Base-by-base conservation (phyloP, 1,139 yeast genomes). In the Debaryomyces subglobosus region DNA sequence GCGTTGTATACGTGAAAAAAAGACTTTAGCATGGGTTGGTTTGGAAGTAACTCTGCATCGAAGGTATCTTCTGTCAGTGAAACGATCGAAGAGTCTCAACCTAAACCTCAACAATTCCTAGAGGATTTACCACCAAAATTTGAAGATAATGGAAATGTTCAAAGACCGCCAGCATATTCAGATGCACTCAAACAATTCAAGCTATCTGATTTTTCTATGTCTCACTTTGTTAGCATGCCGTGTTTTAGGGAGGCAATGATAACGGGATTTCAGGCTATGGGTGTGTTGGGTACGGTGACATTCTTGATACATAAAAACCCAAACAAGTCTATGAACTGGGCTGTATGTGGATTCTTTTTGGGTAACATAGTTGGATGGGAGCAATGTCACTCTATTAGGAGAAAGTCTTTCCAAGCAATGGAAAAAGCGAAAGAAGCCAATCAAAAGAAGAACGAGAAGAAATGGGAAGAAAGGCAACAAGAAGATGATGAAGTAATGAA, bases 331-430 rank as follows among this genome's bases (percentile, higher is more conserved):
- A 71, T 83, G 29, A 89, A 91, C 64, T 92, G 97, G 97, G 85
- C 86, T 5, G 77, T 89, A 45, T 88, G 89, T 40, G 96, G 96
- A 3, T 82, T 91, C 55, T 69, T 89, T 52, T 65, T 90, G 33
- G 97, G 97, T 1, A 84, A 89, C 45, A 77, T 88, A 0, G 85
- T 89, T 33, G 89, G 96, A 0, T 92, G 97, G 96, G 97, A 92
- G 65, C 96, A 89, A 66, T 92, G 98, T 64, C 76, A 96, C 51
- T 78, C 84, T 45, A 77, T 83, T 48, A 74, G 96, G 62, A 75
- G 86, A 59, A 78, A 80, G 56, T 83, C 86, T 41, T 74, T 81
- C 59, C 77, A 78, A 53, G 82, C 84, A 53, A 82, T 88, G 54
- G 83, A 81, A 53, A 64, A 76, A 58, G 94, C 94, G 0, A 79